Percentiles rank a stretch among this genome's conserved stretches.
phyloP scores from a whole-genome alignment of 108 stramenopile genomes.

The Skeletonema grethae region DNA sequence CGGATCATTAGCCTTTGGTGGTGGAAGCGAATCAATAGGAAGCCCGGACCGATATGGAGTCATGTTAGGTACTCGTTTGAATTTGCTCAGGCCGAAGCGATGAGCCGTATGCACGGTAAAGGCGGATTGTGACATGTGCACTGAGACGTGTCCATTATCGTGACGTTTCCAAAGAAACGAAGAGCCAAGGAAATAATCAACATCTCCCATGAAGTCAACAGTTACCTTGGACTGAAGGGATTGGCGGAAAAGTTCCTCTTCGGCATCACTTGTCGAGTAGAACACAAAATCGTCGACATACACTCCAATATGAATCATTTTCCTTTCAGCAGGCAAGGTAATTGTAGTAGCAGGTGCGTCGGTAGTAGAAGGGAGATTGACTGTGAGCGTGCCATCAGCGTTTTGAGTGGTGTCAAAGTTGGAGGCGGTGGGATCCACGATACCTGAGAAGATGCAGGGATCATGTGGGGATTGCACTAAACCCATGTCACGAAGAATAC shows the following conservation, averaged over 20 bases:
- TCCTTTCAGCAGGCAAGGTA: background rate
- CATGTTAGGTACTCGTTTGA: constrained; percentile 12
- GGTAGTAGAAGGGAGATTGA: background rate
- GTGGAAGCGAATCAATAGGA: constrained; percentile 20
- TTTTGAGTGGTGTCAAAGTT: background rate
- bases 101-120: constrained; percentile 20
- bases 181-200: constrained; percentile 27
- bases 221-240: background rate
- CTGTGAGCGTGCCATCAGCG: constrained; percentile 14
- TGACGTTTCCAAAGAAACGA: constrained; percentile 16
- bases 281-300: constrained; percentile 19
- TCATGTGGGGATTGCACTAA: constrained; percentile 22
- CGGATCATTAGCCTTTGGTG: constrained; percentile 6
- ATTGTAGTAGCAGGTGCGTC: background rate
- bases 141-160: constrained; percentile 2
- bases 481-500: constrained; percentile 13
- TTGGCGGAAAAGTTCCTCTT: constrained; percentile 8
- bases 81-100: background rate
- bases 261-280: constrained; percentile 3
- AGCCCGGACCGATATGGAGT: constrained; percentile 39
- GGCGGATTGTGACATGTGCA: constrained; percentile 34
- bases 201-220: constrained; percentile 26
- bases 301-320: constrained; percentile 9
- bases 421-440: background rate
- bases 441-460: constrained; percentile 24